Evolutionary conservation across 2,329 filamentous ascomycete genomes (phyloP), one percentile per base, ranked within the genome.

Genomic region (Fusarium camptoceras): DNA sequence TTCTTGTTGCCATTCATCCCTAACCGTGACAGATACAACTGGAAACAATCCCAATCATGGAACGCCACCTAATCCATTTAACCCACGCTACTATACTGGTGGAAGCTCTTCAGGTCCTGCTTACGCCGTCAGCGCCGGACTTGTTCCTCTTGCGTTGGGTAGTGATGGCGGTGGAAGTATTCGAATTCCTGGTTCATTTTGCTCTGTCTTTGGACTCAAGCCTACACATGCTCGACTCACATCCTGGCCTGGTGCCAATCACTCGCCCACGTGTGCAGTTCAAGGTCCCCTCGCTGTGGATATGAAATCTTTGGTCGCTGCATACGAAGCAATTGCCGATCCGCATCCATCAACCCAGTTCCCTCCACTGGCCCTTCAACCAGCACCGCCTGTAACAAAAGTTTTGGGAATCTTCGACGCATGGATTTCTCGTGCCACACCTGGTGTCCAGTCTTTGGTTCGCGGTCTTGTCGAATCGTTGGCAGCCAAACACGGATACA

Each of bases 1-100:
- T n/a, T 30, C n/a, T 20, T 55, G 12, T 53, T 59, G 4, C 8
- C 22, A 7, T 9, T 15, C n/a, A 28, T n/a, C 10, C 47, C 58
- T 76, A 15, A 72, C 42, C 12, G 20, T 31, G 11, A 11, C 31
- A 87, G 90, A 93, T 73, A 93, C 91, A 1, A 91, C 90, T 4
- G 92, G 92, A 75, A 92, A 92, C 79, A 94, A 94, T 72, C 88
- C 89, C 6, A 87, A 85, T 57, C 86, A 87, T 70, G 92, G 92
- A 47, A 95, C 93, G 0, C 92, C 93, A 1, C 83, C 85, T 16
- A 96, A 96, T 73, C 93, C 93, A 0, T 89, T 92, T 78, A 93
- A 94, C 76, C 77, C 82, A 1, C 77, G 83, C 5, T 95, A 93
- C 81, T 96, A 96, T 78, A 89, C 89, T 5, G 92, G 92, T 50